These are phyloP conservation scores for Xylaria venustula DNA, from an alignment of 495 filamentous ascomycete species.

Conservation along the genomic window DNA sequence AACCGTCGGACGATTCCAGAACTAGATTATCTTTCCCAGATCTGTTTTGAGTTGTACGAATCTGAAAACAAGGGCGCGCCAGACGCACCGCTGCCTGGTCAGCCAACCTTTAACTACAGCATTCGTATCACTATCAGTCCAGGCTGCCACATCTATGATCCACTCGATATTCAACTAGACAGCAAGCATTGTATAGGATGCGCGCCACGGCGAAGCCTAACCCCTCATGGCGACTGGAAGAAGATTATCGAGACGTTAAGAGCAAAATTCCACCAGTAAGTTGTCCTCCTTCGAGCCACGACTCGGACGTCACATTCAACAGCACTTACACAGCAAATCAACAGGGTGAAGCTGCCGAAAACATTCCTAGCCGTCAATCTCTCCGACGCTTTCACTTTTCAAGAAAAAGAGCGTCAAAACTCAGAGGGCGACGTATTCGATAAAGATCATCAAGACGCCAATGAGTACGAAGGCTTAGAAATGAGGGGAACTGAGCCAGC, in stretches of 20 bases:
- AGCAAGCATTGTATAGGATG: conserved; percentile 93
- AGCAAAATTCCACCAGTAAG: conserved; percentile 92
- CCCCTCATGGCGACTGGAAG: conserved; percentile 93
- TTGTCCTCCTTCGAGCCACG: conserved; percentile 17
- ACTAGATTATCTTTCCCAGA: conserved; percentile 95
- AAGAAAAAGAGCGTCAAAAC: conserved; percentile 46
- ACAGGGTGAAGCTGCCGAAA: conserved; percentile 89
- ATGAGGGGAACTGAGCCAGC: conserved; percentile 25
- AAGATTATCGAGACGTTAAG: conserved; percentile 89
- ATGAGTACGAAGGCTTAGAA: conserved; percentile 25
- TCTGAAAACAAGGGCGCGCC: conserved; percentile 66
- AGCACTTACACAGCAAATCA: conserved; percentile 6
- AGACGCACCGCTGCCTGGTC: conserved; percentile 39
- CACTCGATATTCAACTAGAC: conserved; percentile 92
- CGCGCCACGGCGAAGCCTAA: conserved; percentile 82
- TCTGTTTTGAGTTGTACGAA: conserved; percentile 97
- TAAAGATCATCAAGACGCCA: conserved; percentile 22
- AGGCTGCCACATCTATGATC: conserved; percentile 93
- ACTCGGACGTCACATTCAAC: conserved; percentile 9
- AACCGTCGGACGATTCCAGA: conserved; percentile 91
- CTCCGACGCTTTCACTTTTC: conserved; percentile 64
- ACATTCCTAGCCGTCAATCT: conserved; percentile 89
- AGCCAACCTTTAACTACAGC: conserved; percentile 76
- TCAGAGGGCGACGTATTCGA: conserved; percentile 31
- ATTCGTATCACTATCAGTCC: conserved; percentile 95